Evolutionary conservation across 441 rosid genomes (phyloP).

Genomic region (Raphanus hybrid): DNA sequence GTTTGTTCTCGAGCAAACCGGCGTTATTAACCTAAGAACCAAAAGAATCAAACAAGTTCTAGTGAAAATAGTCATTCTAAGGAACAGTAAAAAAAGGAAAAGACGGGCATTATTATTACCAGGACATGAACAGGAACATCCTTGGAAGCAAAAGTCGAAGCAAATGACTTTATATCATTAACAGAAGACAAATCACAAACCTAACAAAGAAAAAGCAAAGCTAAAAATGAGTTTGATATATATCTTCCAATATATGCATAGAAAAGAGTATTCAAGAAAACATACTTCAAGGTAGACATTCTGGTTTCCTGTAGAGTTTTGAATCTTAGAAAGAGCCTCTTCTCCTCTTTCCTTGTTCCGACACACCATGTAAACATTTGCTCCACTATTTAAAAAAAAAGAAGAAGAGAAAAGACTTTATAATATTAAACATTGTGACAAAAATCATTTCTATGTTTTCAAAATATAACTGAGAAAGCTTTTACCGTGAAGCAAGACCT

Average conservation of each 20-base stretch:
- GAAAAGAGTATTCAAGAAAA: slow-evolving; percentile 21
- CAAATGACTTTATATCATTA: slow-evolving; percentile 74
- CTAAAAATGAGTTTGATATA: background rate
- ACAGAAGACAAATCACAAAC: slow-evolving; percentile 87
- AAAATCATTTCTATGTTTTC: background rate
- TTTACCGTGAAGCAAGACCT: slow-evolving; percentile 86
- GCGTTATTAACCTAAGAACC: slow-evolving; percentile 79
- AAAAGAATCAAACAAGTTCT: slow-evolving; percentile 15
- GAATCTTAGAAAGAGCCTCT: slow-evolving; percentile 78
- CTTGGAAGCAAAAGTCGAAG: slow-evolving; percentile 74
- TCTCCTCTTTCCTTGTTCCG: slow-evolving; percentile 85
- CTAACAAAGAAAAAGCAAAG: slow-evolving; percentile 50
- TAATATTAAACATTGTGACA: background rate
- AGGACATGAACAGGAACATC: slow-evolving; percentile 79
- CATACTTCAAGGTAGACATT: slow-evolving; percentile 81
- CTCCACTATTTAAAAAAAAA: slow-evolving; percentile 56
- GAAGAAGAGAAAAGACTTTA: slow-evolving; percentile 1
- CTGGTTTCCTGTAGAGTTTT: slow-evolving; percentile 65
- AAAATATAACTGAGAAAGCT: background rate
- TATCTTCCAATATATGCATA: slow-evolving; percentile 13
- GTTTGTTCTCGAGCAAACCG: slow-evolving; percentile 70
- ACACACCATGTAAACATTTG: slow-evolving; percentile 86
- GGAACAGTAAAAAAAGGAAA: background rate
- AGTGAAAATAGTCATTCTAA: background rate
- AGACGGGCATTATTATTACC: slow-evolving; percentile 44